A percentile compares a stretch with the other conserved stretches of the same genome.
phyloP scores from a whole-genome alignment of 2,329 filamentous ascomycete genomes.

The Pseudofabraea citricarpa region DNA sequence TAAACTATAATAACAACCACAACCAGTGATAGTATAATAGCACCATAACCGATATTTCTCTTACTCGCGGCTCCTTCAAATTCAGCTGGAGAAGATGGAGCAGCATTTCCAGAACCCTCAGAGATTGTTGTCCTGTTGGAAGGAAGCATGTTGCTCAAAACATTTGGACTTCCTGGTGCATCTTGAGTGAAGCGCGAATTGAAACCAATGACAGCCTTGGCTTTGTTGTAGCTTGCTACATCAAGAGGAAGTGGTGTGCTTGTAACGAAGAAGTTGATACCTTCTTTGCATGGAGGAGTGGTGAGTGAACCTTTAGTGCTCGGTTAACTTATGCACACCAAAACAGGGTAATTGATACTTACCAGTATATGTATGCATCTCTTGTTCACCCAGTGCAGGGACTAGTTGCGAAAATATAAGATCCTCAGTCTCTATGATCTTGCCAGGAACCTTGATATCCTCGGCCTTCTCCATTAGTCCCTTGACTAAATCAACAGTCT shows the following conservation, averaged over 20 bases:
- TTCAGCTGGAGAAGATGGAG: too few relatives aligned
- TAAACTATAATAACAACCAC: too few relatives aligned
- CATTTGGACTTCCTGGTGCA: slow-evolving; percentile 7
- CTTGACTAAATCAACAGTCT: slow-evolving; percentile 33
- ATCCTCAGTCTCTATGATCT: slow-evolving; percentile 8
- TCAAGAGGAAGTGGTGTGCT: slow-evolving; percentile 41
- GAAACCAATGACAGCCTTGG: slow-evolving; percentile 50
- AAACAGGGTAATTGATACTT: too few relatives aligned
- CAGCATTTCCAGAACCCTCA: too few relatives aligned
- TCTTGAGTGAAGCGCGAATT: slow-evolving; percentile 50
- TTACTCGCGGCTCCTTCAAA: too few relatives aligned
- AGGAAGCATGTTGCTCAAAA: too few relatives aligned
- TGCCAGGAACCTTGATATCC: slow-evolving; percentile 8
- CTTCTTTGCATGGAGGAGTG: slow-evolving; percentile 58
- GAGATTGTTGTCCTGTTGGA: too few relatives aligned
- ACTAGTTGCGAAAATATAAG: slow-evolving; percentile 8
- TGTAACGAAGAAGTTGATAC: slow-evolving; percentile 48
- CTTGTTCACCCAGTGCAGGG: slow-evolving; percentile 3
- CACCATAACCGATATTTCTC: too few relatives aligned
- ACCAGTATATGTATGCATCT: slow-evolving; percentile 41
- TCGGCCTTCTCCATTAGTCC: slow-evolving; percentile 24
- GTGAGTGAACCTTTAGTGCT: too few relatives aligned
- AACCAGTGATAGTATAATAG: too few relatives aligned
- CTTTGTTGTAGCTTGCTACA: slow-evolving; percentile 43
- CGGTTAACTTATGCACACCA: too few relatives aligned